A percentile compares a stretch with the other conserved stretches of the same genome.
Evolutionary conservation across 768 basidiomycete genomes (phyloP).

Genomic region (Lentinula raphanica): DNA sequence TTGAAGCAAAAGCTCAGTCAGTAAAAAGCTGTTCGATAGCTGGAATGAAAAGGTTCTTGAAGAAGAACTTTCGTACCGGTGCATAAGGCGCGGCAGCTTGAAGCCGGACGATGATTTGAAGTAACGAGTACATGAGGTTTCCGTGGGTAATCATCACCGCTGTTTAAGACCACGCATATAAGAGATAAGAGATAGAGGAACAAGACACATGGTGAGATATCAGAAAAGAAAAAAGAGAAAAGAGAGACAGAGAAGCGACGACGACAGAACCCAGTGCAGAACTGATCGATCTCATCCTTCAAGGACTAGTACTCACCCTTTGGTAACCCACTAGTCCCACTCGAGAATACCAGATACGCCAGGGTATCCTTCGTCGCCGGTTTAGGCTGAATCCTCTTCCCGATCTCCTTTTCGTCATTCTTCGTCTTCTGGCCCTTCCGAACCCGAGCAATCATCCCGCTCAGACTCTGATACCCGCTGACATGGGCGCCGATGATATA

Average conservation of each 20-base stretch:
- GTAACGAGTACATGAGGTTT: conserved; percentile 45
- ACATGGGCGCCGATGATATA: conserved; percentile 42
- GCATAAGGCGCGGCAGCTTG: conserved; percentile 28
- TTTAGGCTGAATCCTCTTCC: conserved; percentile 35
- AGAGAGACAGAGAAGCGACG: too few relatives aligned
- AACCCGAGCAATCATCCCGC: conserved; percentile 37
- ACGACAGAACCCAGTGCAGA: too few relatives aligned
- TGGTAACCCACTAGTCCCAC: conserved; percentile 71
- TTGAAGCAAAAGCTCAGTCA: neutral
- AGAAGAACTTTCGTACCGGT: conserved; percentile 26
- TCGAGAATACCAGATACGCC: conserved; percentile 71
- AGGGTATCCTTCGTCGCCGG: conserved; percentile 48
- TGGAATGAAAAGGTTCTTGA: too few relatives aligned
- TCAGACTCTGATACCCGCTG: conserved; percentile 38
- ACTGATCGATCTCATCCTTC: too few relatives aligned
- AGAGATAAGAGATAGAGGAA: too few relatives aligned
- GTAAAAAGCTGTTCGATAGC: too few relatives aligned
- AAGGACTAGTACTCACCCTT: conserved; percentile 46
- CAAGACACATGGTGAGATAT: too few relatives aligned
- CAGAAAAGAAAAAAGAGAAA: too few relatives aligned
- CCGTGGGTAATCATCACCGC: conserved; percentile 74
- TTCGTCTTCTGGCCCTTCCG: conserved; percentile 28
- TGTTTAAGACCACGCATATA: conserved; percentile 24
- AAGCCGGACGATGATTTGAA: conserved; percentile 29
- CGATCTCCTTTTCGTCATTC: too few relatives aligned